Base-by-base conservation (phyloP, 2,329 filamentous ascomycete genomes). In the Stemphylium vesicarium region DNA sequence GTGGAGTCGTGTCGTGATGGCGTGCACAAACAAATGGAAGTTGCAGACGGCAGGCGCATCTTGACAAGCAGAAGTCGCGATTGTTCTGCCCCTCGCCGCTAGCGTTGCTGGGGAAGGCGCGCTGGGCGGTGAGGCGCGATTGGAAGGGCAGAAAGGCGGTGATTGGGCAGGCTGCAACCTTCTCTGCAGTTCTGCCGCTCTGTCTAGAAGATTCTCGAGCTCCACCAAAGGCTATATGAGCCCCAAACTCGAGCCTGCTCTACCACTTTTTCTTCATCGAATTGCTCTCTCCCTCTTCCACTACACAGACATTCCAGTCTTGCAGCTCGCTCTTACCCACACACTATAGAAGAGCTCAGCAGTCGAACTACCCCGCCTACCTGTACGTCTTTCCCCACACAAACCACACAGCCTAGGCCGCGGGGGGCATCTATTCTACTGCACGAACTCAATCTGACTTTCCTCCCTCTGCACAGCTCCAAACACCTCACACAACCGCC, bases 181-280 rank as follows among this genome's bases (percentile, higher is more conserved):
- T 73, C 69, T 65, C 61, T 63, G 60, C 49, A 52, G 58, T 74
- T 73, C 69, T 73, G 66, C 69, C 68, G 59, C 54, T 57, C 57
- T 68, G 63, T 70, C 70, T 73, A 71, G 70, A 73, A 72, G 66
- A 71, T 74, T 73, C 70, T 73, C 63, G 66, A 73, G 65, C 68
- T 71, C 65, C 68, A 66, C 65, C 60, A 63, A 44, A 54, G 59
- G 60, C 55, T 74, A 74, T 73, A 72, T 73, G 56, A 68, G 59
- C 60, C 32, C 48, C 57, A 64, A 64, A 61, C 56, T 67, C 69
- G 69, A 60, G 67, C 50, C 60, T 41, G 39, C 51, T 50, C 50
- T 45, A 26, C 56, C 53, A 42, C 38, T 65, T 52, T 50, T 57
- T 59, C 63, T 60, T 59, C 60, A 65, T 63, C 59, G 51, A 65